Percentiles rank a stretch among this genome's conserved stretches.
Evolutionary conservation across 2,329 filamentous ascomycete genomes (phyloP).

Genomic region (Neopestalotiopsis clavispora): DNA sequence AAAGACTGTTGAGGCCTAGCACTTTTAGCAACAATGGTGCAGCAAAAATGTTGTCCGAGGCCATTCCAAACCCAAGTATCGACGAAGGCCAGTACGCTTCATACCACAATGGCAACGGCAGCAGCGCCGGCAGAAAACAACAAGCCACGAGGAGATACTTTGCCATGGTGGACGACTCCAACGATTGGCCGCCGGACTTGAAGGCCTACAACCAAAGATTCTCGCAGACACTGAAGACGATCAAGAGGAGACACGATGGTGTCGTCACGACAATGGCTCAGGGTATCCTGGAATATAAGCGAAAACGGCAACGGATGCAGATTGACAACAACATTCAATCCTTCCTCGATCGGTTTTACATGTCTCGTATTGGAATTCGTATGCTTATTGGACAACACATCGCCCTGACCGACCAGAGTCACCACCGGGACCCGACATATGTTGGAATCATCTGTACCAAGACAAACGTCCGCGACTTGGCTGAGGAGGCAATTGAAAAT

Average conservation of each 20-base stretch:
- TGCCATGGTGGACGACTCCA: slow-evolving; percentile 84
- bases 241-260: slow-evolving; percentile 94
- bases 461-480: slow-evolving; percentile 93
- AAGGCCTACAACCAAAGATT: slow-evolving; percentile 94
- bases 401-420: slow-evolving; percentile 90
- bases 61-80: slow-evolving; percentile 89
- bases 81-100: slow-evolving; percentile 80
- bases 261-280: slow-evolving; percentile 98
- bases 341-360: slow-evolving; percentile 98
- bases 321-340: slow-evolving; percentile 97
- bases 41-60: slow-evolving; percentile 72
- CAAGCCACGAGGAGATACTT: slow-evolving; percentile 78
- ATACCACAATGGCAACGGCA: slow-evolving; percentile 52
- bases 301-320: slow-evolving; percentile 93
- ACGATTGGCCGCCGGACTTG: slow-evolving; percentile 92
- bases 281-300: slow-evolving; percentile 97
- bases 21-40: slow-evolving; percentile 61
- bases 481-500: slow-evolving; percentile 97
- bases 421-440: slow-evolving; percentile 88
- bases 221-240: slow-evolving; percentile 84
- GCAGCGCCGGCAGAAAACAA: slow-evolving; percentile 50
- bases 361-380: slow-evolving; percentile 98
- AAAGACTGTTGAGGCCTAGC: slow-evolving; percentile 74
- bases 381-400: slow-evolving; percentile 99
- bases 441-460: slow-evolving; percentile 99